Percentiles rank a stretch among this genome's conserved stretches.
These are phyloP conservation scores for Hypoxylon perforatum DNA, from an alignment of 495 filamentous ascomycete species.

Conservation along the genomic window DNA sequence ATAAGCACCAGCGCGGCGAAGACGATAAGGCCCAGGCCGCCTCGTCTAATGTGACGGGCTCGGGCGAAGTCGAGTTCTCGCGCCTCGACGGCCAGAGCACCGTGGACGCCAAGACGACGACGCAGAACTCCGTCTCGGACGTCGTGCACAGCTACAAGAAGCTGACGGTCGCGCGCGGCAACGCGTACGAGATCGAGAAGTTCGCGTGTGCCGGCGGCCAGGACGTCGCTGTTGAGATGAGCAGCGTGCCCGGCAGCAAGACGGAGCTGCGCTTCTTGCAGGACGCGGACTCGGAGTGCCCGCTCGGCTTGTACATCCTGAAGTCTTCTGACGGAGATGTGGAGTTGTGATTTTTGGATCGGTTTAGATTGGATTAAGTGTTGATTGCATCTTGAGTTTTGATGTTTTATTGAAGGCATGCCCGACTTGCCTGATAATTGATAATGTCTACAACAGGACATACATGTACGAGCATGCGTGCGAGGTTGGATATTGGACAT, in stretches of 20 bases:
- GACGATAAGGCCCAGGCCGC: slow-evolving; percentile 63
- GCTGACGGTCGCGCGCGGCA: slow-evolving; percentile 63
- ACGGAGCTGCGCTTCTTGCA: slow-evolving; percentile 72
- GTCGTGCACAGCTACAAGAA: slow-evolving; percentile 58
- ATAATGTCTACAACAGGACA: slow-evolving; percentile 2
- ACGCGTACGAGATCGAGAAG: slow-evolving; percentile 65
- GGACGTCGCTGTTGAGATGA: slow-evolving; percentile 63
- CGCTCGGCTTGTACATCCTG: slow-evolving; percentile 73
- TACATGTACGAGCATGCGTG: slow-evolving; percentile 17
- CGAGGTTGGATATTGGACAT: neutral
- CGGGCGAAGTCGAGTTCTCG: slow-evolving; percentile 66
- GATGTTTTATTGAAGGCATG: neutral
- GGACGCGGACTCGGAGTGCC: slow-evolving; percentile 69
- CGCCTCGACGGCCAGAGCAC: slow-evolving; percentile 51
- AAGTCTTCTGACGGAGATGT: slow-evolving; percentile 8
- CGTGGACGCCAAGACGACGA: slow-evolving; percentile 58
- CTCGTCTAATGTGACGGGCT: slow-evolving; percentile 66
- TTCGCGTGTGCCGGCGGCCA: slow-evolving; percentile 68
- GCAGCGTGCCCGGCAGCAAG: slow-evolving; percentile 53
- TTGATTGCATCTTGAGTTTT: neutral
- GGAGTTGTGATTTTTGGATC: slow-evolving; percentile 27
- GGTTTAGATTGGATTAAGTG: slow-evolving; percentile 6
- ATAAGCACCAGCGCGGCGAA: slow-evolving; percentile 33
- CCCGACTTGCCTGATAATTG: slow-evolving; percentile 13
- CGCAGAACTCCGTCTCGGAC: slow-evolving; percentile 61